phyloP scores from a whole-genome alignment of 2,329 filamentous ascomycete genomes.

The Beauveria brongniartii region DNA sequence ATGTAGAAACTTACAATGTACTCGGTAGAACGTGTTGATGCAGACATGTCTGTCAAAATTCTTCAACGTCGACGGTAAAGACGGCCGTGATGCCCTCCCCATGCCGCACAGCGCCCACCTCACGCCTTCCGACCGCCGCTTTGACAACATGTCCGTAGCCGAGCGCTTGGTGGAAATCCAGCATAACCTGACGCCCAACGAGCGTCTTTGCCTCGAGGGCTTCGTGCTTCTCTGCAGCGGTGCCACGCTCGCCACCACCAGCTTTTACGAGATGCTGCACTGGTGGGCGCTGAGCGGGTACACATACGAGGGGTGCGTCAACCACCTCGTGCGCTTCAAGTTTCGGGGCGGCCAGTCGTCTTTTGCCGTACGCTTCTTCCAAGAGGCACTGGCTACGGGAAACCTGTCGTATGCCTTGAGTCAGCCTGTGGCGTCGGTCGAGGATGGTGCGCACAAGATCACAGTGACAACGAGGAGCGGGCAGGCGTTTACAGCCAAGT shows the following conservation, averaged over 20 bases:
- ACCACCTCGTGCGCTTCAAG: constrained; percentile 34
- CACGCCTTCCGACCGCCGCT: constrained; percentile 25
- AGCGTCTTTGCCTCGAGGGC: constrained; percentile 30
- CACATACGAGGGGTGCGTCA: constrained; percentile 30
- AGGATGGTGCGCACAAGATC: constrained; percentile 19
- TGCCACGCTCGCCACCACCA: constrained; percentile 32
- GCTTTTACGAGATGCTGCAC: constrained; percentile 39
- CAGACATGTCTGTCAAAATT: constrained; percentile 31
- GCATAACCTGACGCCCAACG: constrained; percentile 30
- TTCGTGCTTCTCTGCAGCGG: constrained; percentile 36
- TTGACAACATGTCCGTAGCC: constrained; percentile 31
- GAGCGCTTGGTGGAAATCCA: constrained; percentile 35
- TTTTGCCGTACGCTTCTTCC: constrained; percentile 37
- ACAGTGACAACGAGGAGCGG: constrained; percentile 27
- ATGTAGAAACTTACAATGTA: background rate
- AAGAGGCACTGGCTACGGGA: constrained; percentile 31
- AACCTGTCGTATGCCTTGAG: constrained; percentile 34
- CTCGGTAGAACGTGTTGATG: constrained; percentile 21
- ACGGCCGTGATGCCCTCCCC: constrained; percentile 29
- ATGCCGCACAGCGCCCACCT: constrained; percentile 30
- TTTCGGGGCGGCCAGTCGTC: constrained; percentile 34
- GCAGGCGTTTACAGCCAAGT: constrained; percentile 18
- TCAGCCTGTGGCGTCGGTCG: constrained; percentile 27
- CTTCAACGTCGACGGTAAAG: constrained; percentile 36
- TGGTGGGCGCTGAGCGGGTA: constrained; percentile 39